A percentile compares a stretch with the other conserved stretches of the same genome.
Conservation (phyloP, 2,329 filamentous ascomycete genomes). For the Colletotrichum camelliae region DNA sequence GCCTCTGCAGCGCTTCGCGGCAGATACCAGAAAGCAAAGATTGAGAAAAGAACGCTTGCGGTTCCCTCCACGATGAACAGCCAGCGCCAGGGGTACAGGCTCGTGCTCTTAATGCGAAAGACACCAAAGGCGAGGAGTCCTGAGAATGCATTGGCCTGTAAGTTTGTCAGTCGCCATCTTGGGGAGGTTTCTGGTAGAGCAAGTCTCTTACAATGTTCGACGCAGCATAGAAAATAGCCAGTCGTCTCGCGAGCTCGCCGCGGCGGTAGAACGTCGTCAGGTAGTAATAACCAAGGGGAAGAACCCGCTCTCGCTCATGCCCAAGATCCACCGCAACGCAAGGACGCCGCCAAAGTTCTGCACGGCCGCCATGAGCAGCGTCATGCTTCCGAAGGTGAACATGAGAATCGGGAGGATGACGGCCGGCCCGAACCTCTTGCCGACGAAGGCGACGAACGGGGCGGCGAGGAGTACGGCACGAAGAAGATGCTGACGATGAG, state of each 20-base stretch:
- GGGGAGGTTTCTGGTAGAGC: background rate
- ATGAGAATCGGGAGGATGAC: constrained; percentile 74
- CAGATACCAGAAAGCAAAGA: constrained; percentile 73
- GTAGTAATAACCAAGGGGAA: constrained; percentile 25
- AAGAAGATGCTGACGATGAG: constrained; percentile 76
- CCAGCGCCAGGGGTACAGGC: constrained; percentile 50
- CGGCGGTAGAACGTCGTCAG: constrained; percentile 25
- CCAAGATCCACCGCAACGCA: constrained; percentile 23
- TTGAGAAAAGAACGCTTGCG: constrained; percentile 64
- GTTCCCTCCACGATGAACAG: constrained; percentile 59
- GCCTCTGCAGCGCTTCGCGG: constrained; percentile 69
- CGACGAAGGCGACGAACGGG: constrained; percentile 62
- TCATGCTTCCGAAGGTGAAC: constrained; percentile 70
- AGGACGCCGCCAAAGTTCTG: constrained; percentile 28
- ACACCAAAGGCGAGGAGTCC: constrained; percentile 28
- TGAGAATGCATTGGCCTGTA: constrained; percentile 10
- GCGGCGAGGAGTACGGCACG: constrained; percentile 72
- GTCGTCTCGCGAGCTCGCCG: constrained; percentile 14
- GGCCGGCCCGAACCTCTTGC: constrained; percentile 73
- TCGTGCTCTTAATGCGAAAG: constrained; percentile 46
- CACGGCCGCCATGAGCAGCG: constrained; percentile 18
- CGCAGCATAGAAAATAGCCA: constrained; percentile 23
- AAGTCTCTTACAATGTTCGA: constrained; percentile 20
- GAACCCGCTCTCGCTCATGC: constrained; percentile 23
- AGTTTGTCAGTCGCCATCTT: background rate